Evolutionary conservation across 2,329 filamentous ascomycete species (phyloP).

Genomic region (Xylariaceae sp.): DNA sequence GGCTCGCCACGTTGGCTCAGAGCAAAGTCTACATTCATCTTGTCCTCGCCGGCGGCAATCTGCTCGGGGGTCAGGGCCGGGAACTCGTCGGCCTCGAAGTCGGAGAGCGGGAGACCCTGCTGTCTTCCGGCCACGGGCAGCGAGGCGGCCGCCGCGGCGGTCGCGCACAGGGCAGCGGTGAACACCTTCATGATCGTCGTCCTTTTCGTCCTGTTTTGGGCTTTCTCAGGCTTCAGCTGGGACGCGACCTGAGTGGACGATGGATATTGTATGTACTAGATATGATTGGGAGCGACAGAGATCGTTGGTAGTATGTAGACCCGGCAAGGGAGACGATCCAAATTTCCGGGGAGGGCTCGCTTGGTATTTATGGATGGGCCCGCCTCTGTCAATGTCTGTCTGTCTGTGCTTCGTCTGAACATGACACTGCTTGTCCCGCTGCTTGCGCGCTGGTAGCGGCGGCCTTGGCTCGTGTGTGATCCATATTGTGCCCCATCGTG

Average conservation of each 20-base stretch:
- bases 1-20: conserved; percentile 5
- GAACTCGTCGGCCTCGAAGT: conserved; percentile 11
- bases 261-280: too few relatives aligned
- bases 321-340: background rate
- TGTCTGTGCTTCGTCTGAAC: background rate
- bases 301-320: background rate
- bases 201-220: background rate
- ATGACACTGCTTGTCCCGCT: too few relatives aligned
- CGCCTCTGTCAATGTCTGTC: too few relatives aligned
- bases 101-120: conserved; percentile 14
- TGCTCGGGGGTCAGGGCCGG: conserved; percentile 14
- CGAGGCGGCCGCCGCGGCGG: conserved; percentile 23
- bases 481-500: too few relatives aligned
- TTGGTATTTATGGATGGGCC: background rate
- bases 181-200: conserved; percentile 24
- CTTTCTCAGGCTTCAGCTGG: conserved; percentile 1
- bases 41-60: conserved; percentile 6
- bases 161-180: conserved; percentile 21
- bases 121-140: conserved; percentile 12
- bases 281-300: background rate
- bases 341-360: background rate
- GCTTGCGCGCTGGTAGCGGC: too few relatives aligned
- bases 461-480: background rate
- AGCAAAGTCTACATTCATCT: conserved; percentile 4
- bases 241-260: conserved; percentile 11